Evolutionary conservation across 306 rosid species (phyloP).

Genomic region (Gleditsia sinensis): DNA sequence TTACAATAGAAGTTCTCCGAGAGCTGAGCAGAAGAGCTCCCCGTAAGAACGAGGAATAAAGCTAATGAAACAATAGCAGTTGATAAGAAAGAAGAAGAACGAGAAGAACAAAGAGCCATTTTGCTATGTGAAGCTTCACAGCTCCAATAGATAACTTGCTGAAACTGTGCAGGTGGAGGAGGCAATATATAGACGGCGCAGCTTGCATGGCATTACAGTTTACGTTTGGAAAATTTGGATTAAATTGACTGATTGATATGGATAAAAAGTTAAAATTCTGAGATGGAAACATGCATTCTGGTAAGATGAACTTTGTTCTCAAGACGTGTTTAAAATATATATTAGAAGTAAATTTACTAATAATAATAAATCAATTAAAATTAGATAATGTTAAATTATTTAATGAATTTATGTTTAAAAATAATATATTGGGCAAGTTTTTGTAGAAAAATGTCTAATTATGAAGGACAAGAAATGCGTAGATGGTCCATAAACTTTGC

Average conservation of each 20-base stretch:
- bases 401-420: too few species aligned
- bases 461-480: too few species aligned
- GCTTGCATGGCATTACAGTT: conserved; percentile 10
- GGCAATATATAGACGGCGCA: conserved; percentile 3
- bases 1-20: conserved; percentile 49
- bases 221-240: background rate
- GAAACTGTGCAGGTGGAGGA: background rate
- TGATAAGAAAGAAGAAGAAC: conserved; percentile 12
- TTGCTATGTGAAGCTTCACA: conserved; percentile 14
- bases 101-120: conserved; percentile 39
- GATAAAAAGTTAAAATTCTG: background rate
- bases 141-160: background rate
- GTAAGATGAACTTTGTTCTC: background rate
- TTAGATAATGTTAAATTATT: too few species aligned
- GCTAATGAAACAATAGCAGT: background rate
- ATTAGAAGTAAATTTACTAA: too few species aligned
- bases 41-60: conserved; percentile 41
- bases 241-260: conserved; percentile 30
- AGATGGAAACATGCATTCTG: background rate
- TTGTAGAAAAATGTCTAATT: too few species aligned
- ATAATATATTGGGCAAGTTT: too few species aligned
- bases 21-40: conserved; percentile 55
- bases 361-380: too few species aligned
- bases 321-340: background rate
- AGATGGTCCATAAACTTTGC: too few species aligned